These are phyloP conservation scores for Euphorbia pulcherrima DNA, from an alignment of 345 rosid species.

Conservation along the genomic window DNA sequence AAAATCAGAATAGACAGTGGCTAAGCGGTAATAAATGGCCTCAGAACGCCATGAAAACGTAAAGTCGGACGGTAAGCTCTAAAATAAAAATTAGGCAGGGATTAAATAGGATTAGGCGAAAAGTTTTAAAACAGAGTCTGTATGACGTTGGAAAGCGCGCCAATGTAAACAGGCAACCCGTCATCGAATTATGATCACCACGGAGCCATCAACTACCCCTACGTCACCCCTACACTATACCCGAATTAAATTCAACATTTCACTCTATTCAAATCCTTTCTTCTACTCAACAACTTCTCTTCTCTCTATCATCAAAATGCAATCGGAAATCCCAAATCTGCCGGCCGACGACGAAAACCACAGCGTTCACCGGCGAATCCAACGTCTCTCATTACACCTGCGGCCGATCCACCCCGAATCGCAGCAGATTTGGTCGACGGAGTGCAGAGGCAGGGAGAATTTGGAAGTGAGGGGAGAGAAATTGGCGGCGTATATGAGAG, in stretches of 20 bases:
- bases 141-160: constrained; percentile 41
- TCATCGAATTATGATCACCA: constrained; percentile 33
- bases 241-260: too few relatives aligned
- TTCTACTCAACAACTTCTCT: background rate
- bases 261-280: background rate
- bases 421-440: constrained; percentile 25
- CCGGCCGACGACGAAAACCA: constrained; percentile 29
- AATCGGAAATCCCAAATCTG: constrained; percentile 11
- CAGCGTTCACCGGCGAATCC: constrained; percentile 45
- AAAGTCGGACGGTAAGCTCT: too few relatives aligned
- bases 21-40: too few relatives aligned
- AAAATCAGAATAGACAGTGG: too few relatives aligned
- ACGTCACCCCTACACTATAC: constrained; percentile 24
- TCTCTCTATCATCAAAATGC: background rate
- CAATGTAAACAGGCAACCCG: constrained; percentile 21
- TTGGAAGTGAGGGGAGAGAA: constrained; percentile 45
- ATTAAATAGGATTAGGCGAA: too few relatives aligned
- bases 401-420: constrained; percentile 6
- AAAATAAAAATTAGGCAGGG: too few relatives aligned
- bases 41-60: too few relatives aligned
- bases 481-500: constrained; percentile 56
- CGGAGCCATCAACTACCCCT: constrained; percentile 12
- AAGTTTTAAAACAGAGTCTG: background rate
- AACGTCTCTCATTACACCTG: constrained; percentile 52
- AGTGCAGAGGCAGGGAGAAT: constrained; percentile 36